Base-by-base conservation (phyloP, 495 filamentous ascomycete species). In the Rostrohypoxylon terebratum region DNA sequence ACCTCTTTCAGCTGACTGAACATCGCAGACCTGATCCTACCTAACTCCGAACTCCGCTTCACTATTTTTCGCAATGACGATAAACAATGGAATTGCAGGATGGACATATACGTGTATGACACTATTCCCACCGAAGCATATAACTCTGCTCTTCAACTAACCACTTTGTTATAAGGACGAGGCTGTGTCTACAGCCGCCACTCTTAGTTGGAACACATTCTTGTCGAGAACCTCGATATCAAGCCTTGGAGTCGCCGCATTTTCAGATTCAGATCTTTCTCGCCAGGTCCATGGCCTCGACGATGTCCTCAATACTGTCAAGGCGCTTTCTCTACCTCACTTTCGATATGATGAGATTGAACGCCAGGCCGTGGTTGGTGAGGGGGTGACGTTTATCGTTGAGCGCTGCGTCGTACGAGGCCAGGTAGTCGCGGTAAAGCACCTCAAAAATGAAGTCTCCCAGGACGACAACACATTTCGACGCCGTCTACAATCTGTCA, bases 301-400 rank as follows among this genome's bases (percentile, higher is more conserved):
- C 6, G 68, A 72, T 45, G 66, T 79, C 38, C 67, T 80, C 5
- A 75, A 63, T 33, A 77, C 73, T 5, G 73, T 80, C 13, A 75
- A 79, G 45, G 58, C 72, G 25, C 68, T 80, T n/a, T 75, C 75
- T 36, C 57, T 80, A 11, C 63, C 69, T 34, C 68, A 59, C n/a
- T 61, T 69, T 38, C 66, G 34, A 4, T 66, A 54, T 50, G 68
- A 73, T 38, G 77, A 77, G n/a, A 55, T 81, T 28, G 70, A 79
- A 31, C 68, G 77, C n/a, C 51, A 69, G 34, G 67, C 55, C 21
- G 59, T 71, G 3, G 54, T 81, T 1, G 79, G 76, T 10, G 79
- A 78, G 62, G 80, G 80, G 21, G 77, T 75, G 58, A 77, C 79
- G 3, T 81, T 77, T 59, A 28, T 63, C 42, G 80, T 81, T 16